Evolutionary conservation across 208 protist species (phyloP).

Genomic region (Porcisia deanei): DNA sequence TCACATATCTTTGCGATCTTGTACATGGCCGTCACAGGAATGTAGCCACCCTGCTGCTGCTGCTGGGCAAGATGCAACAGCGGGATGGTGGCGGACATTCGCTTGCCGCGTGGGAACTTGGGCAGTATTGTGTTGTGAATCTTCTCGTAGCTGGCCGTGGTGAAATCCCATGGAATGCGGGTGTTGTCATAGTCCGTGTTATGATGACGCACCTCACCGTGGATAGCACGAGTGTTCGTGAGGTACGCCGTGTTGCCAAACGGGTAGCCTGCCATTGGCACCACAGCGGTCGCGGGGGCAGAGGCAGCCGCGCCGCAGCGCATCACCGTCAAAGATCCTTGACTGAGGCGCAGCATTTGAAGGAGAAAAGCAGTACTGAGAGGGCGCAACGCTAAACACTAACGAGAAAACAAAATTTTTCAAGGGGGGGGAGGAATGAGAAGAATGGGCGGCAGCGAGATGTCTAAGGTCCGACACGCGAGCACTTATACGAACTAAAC

Average conservation of each 20-base stretch:
- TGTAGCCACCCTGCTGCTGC: constrained; percentile 93
- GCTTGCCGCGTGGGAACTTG: constrained; percentile 89
- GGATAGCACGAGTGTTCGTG: constrained; percentile 35
- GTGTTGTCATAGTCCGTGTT: constrained; percentile 92
- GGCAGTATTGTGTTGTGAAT: constrained; percentile 91
- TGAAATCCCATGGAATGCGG: constrained; percentile 94
- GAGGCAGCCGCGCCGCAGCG: not conserved
- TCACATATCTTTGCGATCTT: constrained; percentile 95
- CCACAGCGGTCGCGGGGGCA: not conserved
- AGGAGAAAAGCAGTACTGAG: not conserved
- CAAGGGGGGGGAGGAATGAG: not conserved
- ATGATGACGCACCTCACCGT: constrained; percentile 85
- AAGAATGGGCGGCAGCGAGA: not conserved
- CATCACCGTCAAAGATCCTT: not conserved
- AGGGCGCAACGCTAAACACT: not conserved
- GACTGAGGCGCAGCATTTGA: not conserved
- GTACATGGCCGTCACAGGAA: constrained; percentile 94
- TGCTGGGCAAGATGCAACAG: constrained; percentile 91
- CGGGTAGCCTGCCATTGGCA: not conserved
- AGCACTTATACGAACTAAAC: too few species aligned
- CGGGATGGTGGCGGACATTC: constrained; percentile 84
- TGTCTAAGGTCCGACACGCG: too few species aligned
- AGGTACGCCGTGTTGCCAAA: not conserved
- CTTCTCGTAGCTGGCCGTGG: constrained; percentile 83
- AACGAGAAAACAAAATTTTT: not conserved